Conservation (phyloP, 371 early-diverging fungal species). For the Chytridium lagenaria region DNA sequence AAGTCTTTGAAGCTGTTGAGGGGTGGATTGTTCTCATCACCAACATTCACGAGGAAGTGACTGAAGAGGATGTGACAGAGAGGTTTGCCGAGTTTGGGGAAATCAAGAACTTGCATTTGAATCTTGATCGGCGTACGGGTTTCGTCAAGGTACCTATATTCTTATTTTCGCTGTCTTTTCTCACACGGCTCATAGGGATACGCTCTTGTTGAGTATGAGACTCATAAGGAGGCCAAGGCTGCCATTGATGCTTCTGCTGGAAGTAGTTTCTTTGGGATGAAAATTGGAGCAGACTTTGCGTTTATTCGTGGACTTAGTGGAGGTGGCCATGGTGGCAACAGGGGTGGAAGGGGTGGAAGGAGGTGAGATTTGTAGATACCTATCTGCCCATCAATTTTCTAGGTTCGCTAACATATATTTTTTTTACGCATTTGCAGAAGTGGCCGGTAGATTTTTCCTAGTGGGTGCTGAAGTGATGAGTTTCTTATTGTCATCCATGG, state of each 20-base stretch:
- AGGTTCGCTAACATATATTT: background rate
- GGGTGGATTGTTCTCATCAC: constrained; percentile 95
- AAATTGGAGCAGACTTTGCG: constrained; percentile 81
- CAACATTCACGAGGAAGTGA: constrained; percentile 92
- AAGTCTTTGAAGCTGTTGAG: constrained; percentile 70
- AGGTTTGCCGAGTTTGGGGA: constrained; percentile 88
- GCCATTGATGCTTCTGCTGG: constrained; percentile 80
- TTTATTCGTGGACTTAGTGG: constrained; percentile 64
- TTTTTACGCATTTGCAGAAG: background rate
- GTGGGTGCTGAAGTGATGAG: too few species aligned
- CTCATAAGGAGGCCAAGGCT: constrained; percentile 78
- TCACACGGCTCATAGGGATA: constrained; percentile 74
- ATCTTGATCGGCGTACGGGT: constrained; percentile 92
- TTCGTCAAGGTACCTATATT: constrained; percentile 80
- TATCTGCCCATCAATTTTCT: too few species aligned
- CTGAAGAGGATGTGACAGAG: constrained; percentile 90
- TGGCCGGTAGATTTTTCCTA: too few species aligned
- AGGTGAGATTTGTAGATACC: background rate
- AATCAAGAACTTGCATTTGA: constrained; percentile 87
- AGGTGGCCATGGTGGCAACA: constrained; percentile 9
- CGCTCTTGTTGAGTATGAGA: constrained; percentile 88
- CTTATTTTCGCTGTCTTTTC: background rate
- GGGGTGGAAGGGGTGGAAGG: background rate
- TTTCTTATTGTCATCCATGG: too few species aligned
- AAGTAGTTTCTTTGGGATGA: constrained; percentile 72